A percentile compares a stretch with the other conserved stretches of the same genome.
Evolutionary conservation across 2,329 filamentous ascomycete genomes (phyloP).

Genomic region (Colletotrichum aenigma): DNA sequence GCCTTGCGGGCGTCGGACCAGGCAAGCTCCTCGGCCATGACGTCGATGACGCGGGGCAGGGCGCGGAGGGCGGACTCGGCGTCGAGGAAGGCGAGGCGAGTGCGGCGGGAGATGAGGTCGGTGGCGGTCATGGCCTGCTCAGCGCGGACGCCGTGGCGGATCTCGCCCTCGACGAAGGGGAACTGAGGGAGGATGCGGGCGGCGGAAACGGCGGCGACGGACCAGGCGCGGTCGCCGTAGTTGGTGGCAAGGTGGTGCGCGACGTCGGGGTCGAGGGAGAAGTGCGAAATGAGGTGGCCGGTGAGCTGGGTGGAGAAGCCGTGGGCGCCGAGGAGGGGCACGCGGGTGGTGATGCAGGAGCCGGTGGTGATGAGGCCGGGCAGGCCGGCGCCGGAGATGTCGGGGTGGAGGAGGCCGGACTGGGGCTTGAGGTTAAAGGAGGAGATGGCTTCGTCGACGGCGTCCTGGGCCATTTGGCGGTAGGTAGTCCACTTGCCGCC

Average conservation of each 20-base stretch:
- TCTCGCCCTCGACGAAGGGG: slow-evolving; percentile 76
- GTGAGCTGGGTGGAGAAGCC: slow-evolving; percentile 55
- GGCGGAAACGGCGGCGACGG: slow-evolving; percentile 58
- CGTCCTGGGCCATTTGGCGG: slow-evolving; percentile 86
- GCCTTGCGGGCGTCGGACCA: slow-evolving; percentile 67
- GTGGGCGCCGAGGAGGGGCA: slow-evolving; percentile 78
- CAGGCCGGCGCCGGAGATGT: slow-evolving; percentile 68
- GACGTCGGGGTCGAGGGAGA: slow-evolving; percentile 41
- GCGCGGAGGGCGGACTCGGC: slow-evolving; percentile 72
- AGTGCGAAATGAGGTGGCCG: slow-evolving; percentile 36
- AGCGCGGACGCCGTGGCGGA: slow-evolving; percentile 73
- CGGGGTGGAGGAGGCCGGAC: slow-evolving; percentile 54
- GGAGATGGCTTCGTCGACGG: slow-evolving; percentile 77
- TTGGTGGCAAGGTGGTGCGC: slow-evolving; percentile 43
- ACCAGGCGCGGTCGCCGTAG: slow-evolving; percentile 68
- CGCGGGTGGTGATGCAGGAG: slow-evolving; percentile 74
- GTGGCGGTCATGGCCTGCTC: slow-evolving; percentile 76
- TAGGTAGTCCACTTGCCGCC: slow-evolving; percentile 91
- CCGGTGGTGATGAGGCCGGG: slow-evolving; percentile 62
- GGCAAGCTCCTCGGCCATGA: slow-evolving; percentile 72
- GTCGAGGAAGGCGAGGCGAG: slow-evolving; percentile 77
- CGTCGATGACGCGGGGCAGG: slow-evolving; percentile 71
- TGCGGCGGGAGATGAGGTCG: slow-evolving; percentile 73
- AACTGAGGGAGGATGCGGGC: slow-evolving; percentile 68
- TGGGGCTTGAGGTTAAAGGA: slow-evolving; percentile 64